Conservation (phyloP, 2,329 filamentous ascomycete species). For the Shiraia bambusicola region DNA sequence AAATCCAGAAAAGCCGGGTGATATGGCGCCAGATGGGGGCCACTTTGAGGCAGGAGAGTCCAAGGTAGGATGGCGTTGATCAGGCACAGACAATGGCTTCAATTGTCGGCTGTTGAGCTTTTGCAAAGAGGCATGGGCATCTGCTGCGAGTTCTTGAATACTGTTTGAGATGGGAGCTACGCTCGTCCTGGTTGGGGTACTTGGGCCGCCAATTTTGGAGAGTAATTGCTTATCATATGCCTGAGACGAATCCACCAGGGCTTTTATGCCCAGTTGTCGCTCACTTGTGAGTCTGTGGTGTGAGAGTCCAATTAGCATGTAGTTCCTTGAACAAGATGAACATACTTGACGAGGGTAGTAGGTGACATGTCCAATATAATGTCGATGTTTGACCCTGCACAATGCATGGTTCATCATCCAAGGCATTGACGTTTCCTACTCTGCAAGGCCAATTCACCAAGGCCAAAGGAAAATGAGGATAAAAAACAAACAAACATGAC, state of each 20-base stretch:
- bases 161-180: slow-evolving; percentile 36
- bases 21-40: slow-evolving; percentile 46
- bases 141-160: slow-evolving; percentile 38
- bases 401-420: too few relatives aligned
- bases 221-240: slow-evolving; percentile 64
- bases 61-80: slow-evolving; percentile 42
- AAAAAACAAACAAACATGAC: not conserved
- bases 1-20: slow-evolving; percentile 46
- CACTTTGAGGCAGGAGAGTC: slow-evolving; percentile 46
- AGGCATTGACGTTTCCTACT: too few relatives aligned
- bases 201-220: slow-evolving; percentile 62
- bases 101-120: slow-evolving; percentile 48
- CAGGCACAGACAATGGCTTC: slow-evolving; percentile 50
- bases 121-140: slow-evolving; percentile 42
- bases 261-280: slow-evolving; percentile 58
- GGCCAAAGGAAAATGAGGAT: not conserved
- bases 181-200: slow-evolving; percentile 53
- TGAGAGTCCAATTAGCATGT: not conserved
- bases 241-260: slow-evolving; percentile 60
- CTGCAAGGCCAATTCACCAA: too few relatives aligned
- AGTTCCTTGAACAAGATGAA: too few relatives aligned
- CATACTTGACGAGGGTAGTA: too few relatives aligned
- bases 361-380: too few relatives aligned
- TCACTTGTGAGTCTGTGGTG: slow-evolving; percentile 59
- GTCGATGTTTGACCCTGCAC: too few relatives aligned